Base-by-base conservation (phyloP, 768 basidiomycete species). In the Gloeopeniophorella convolvens region DNA sequence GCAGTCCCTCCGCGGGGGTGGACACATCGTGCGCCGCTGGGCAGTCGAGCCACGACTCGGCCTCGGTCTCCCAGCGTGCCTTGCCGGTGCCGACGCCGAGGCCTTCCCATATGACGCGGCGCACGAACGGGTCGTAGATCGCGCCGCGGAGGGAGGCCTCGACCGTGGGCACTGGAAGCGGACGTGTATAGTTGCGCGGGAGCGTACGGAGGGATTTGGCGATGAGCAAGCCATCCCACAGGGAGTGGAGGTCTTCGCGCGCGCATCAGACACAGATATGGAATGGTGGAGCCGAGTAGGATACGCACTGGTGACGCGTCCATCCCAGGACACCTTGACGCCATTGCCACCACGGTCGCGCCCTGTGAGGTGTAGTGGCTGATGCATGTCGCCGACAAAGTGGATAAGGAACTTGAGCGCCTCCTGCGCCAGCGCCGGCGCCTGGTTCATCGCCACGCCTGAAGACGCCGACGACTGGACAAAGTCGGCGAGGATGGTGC, bases 331-430 rank as follows among this genome's bases (percentile, higher is more conserved):
- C 23, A 93, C 89, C 59, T 81, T 82, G 55, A 75, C 77, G 5
- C 77, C 77, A 62, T 97, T 98, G 1, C 94, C 95, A 4, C 95
- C 95, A 26, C 88, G 75, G 58, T 92, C 82, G 15, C 92, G 73
- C 2, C 89, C 89, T 0, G 87, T 87, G 31, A 99, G 75, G 65
- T 99, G 95, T 46, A 99, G 70, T 4, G 95, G 95, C 77, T 86
- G 83, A 60, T 96, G 95, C 74, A 95, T 73, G 64, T 97, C 95
- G 0, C 95, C 93, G 10, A 96, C 47, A 59, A 91, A 97, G 66
- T 99, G 96, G 26, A 94, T 77, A 27, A 99, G 71, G 71, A 96
- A 99, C 65, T 89, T 87, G 59, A 97, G 72, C 2, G 95, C 89
- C 59, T 91, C 87, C 60, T 84, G 81, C 2, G 82, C 82, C 10